Evolutionary conservation across 1,284 basidiomycete species (phyloP).

Genomic region (Lignosus rhinocerotis): DNA sequence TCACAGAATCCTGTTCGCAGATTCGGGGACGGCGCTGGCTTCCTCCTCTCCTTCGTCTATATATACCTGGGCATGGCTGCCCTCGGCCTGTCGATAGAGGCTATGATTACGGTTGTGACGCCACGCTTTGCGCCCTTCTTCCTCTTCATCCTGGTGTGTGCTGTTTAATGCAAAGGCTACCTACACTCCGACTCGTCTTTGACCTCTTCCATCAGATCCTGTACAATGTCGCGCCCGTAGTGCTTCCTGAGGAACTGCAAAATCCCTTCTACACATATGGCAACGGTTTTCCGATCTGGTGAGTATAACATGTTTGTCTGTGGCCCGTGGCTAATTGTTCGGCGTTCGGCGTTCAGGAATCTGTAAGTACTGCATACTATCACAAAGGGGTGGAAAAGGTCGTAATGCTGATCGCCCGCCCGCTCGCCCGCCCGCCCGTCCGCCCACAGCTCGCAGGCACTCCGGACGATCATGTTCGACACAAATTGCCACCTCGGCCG

Average conservation of each 20-base stretch:
- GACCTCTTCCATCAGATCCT: slow-evolving; percentile 37
- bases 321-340: background rate
- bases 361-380: slow-evolving; percentile 14
- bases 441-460: slow-evolving; percentile 30
- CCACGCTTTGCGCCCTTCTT: slow-evolving; percentile 36
- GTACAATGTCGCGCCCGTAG: slow-evolving; percentile 43
- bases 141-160: slow-evolving; percentile 33
- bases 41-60: slow-evolving; percentile 44
- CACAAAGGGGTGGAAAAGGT: background rate
- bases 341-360: slow-evolving; percentile 16
- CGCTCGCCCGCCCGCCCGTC: too few species aligned
- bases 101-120: slow-evolving; percentile 36
- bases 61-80: slow-evolving; percentile 38
- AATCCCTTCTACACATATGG: slow-evolving; percentile 42
- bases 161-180: background rate
- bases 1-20: slow-evolving; percentile 13
- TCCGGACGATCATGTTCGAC: slow-evolving; percentile 52
- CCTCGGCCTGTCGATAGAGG: slow-evolving; percentile 43
- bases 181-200: background rate
- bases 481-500: slow-evolving; percentile 44
- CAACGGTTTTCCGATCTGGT: slow-evolving; percentile 48
- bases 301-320: slow-evolving; percentile 19
- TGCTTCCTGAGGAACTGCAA: slow-evolving; percentile 46
- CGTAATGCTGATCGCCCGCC: background rate
- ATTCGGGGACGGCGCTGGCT: slow-evolving; percentile 42